Conservation (phyloP, 495 filamentous ascomycete species). For the Tuber brumale region DNA sequence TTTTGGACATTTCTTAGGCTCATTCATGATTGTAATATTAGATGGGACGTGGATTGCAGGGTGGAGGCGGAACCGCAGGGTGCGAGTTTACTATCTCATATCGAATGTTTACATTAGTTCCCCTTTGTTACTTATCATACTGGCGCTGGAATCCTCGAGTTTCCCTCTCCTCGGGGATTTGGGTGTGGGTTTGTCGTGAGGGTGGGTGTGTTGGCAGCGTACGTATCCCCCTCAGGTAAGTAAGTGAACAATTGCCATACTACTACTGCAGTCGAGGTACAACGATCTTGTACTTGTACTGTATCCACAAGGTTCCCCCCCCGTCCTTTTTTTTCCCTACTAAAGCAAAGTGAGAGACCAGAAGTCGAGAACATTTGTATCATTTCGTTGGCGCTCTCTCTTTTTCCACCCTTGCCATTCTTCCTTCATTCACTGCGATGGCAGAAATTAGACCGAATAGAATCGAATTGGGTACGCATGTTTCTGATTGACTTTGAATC, state of each 20-base stretch:
- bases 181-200: not conserved
- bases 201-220: not conserved
- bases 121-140: not conserved
- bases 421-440: not conserved
- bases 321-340: not conserved
- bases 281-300: not conserved
- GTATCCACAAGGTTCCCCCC: not conserved
- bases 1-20: not conserved
- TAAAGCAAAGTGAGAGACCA: not conserved
- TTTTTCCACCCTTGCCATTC: not conserved
- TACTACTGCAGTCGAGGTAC: not conserved
- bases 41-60: not conserved
- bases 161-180: not conserved
- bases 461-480: not conserved
- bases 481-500: not conserved
- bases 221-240: not conserved
- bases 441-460: not conserved
- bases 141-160: not conserved
- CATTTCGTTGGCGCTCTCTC: not conserved
- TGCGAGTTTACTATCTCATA: not conserved
- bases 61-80: not conserved
- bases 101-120: not conserved
- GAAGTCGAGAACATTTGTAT: not conserved
- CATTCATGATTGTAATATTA: slow-evolving; percentile 1
- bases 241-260: not conserved